phyloP scores from a whole-genome alignment of 2,329 filamentous ascomycete genomes.

The Fusarium sp. region DNA sequence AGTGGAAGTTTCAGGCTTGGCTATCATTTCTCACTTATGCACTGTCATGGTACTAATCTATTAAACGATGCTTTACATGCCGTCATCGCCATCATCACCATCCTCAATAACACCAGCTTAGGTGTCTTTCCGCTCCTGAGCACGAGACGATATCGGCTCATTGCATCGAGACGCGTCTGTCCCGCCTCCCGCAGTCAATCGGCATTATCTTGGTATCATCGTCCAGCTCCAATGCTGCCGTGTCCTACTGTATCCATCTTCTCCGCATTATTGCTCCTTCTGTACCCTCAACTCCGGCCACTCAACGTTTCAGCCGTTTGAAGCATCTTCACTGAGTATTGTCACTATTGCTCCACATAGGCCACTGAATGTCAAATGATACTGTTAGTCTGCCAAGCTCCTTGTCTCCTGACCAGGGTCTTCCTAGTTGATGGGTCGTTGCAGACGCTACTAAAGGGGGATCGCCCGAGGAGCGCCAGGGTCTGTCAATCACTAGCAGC shows the following conservation, averaged over 20 bases:
- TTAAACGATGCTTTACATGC: background rate
- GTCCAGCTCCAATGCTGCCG: background rate
- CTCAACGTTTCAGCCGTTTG: background rate
- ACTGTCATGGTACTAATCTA: background rate
- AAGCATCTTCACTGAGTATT: constrained; percentile 10
- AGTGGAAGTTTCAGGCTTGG: constrained; percentile 1
- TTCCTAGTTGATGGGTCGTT: constrained; percentile 20
- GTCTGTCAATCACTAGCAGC: constrained; percentile 20
- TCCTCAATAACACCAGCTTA: background rate
- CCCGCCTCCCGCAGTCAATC: constrained; percentile 4
- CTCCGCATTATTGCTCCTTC: constrained; percentile 7
- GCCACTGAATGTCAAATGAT: constrained; percentile 9
- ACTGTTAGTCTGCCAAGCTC: constrained; percentile 4
- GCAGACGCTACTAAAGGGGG: constrained; percentile 34
- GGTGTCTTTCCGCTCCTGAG: background rate
- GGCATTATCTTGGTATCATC: constrained; percentile 10
- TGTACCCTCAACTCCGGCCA: background rate
- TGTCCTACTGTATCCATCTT: constrained; percentile 15
- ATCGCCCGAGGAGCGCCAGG: constrained; percentile 32
- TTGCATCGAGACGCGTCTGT: constrained; percentile 30
- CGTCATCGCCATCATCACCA: background rate
- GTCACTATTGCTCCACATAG: constrained; percentile 14
- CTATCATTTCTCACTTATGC: background rate
- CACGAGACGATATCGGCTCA: constrained; percentile 19
- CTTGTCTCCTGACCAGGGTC: constrained; percentile 41